Base-by-base conservation (phyloP, 208 protist species). In the Wallacemonas sp. region DNA sequence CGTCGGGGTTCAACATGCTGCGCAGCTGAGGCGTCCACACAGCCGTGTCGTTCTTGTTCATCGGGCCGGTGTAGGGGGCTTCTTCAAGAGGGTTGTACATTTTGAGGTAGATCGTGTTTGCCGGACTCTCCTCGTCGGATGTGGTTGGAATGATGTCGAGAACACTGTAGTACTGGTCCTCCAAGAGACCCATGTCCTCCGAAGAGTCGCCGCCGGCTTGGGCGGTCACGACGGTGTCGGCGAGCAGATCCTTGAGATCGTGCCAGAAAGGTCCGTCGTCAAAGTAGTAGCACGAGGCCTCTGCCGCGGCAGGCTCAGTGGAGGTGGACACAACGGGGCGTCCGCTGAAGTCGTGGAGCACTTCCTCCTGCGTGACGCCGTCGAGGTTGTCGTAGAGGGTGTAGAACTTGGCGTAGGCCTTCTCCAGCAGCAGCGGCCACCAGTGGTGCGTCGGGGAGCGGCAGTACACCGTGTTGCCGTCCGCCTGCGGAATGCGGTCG, bases 341-440 rank as follows among this genome's bases (percentile, higher is more conserved):
- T 16, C 87, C 84, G 29, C 81, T 85, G 48, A 83, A 77, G 73
- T 93, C 84, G 61, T 89, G 72, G 32, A 86, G 83, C 19, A 78
- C 56, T 65, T 94, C 88, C 30, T 74, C 70, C 56, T 86, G 73
- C 23, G 76, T 72, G 41, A 80, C 71, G 19, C 74, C 68, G 32
- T 84, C 80, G 30, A 94, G 27, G 58, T 85, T 85, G 2, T 82
- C 30, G 52, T 88, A 93, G n/a, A 74, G 61, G 21, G 76, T 87
- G 82, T 93, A 91, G 68, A 91, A 87, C 75, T 93, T 93, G 33
- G 87, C 87, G 71, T 93, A 89, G 32, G 87, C 78, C 78, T 83
- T 83, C 69, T 83, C 78, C 68, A 83, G 78, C 72, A 79, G 66
- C 68, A 83, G 69, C 55, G 87, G 83, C 87, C 87, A 93, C 80